A percentile compares a stretch with the other conserved stretches of the same genome.
Evolutionary conservation across 345 rosid species (phyloP).

Genomic region (Hevea brasiliensis): DNA sequence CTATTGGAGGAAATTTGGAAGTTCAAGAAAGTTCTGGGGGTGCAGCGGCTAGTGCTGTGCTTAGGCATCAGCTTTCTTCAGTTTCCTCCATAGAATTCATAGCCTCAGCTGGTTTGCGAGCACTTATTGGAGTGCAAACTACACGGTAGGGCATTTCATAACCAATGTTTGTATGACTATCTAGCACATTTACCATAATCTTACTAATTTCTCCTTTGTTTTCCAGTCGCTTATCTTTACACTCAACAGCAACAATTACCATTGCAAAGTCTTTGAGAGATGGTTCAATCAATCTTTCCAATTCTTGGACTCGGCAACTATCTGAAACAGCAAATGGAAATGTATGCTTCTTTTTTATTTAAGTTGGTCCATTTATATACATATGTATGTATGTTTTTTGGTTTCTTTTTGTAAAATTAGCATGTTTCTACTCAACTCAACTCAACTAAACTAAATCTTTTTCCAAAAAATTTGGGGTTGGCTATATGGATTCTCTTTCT

Average conservation of each 20-base stretch:
- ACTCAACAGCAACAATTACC: conserved; percentile 75
- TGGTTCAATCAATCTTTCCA: conserved; percentile 92
- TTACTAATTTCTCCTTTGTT: conserved; percentile 20
- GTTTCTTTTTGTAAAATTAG: neutral
- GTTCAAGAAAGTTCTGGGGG: conserved; percentile 70
- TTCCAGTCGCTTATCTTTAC: conserved; percentile 68
- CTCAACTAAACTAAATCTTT: no score
- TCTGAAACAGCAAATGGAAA: conserved; percentile 80
- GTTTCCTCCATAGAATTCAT: conserved; percentile 73
- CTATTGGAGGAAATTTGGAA: conserved; percentile 75
- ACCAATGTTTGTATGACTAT: conserved; percentile 7
- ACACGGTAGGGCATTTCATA: conserved; percentile 55
- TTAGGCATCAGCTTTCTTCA: conserved; percentile 74
- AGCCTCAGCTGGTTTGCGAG: conserved; percentile 75
- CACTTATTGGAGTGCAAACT: conserved; percentile 70
- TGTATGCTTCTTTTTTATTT: conserved; percentile 46
- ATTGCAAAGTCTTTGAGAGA: conserved; percentile 78
- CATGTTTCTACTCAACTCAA: no score
- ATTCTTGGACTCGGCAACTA: conserved; percentile 87
- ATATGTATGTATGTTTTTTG: conserved; percentile 7
- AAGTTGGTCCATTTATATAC: neutral
- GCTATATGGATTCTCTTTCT: no score
- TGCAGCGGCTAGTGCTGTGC: conserved; percentile 63
- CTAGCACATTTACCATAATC: conserved; percentile 2
- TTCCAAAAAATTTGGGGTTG: no score